phyloP scores from a whole-genome alignment of 1,284 basidiomycete genomes.

The Cryptococcus sp. region DNA sequence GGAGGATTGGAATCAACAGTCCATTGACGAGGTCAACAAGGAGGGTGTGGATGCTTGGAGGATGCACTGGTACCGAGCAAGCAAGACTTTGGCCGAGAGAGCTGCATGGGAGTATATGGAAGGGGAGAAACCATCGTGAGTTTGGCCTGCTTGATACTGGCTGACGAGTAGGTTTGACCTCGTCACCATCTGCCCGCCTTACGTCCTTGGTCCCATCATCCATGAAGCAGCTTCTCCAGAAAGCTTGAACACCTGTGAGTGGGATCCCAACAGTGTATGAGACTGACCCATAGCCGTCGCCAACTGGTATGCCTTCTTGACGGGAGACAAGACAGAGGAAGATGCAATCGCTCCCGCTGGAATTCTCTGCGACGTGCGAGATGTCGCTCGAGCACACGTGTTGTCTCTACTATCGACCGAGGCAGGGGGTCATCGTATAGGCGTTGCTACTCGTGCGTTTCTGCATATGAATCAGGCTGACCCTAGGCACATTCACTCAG shows the following conservation, averaged over 20 bases:
- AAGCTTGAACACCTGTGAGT: slow-evolving; percentile 21
- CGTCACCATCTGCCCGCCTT: slow-evolving; percentile 23
- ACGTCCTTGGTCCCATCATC: slow-evolving; percentile 26
- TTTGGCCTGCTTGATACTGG: not conserved
- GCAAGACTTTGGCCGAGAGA: slow-evolving; percentile 41
- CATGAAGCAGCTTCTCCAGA: slow-evolving; percentile 16
- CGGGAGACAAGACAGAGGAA: slow-evolving; percentile 19
- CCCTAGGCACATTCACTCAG: slow-evolving; percentile 17
- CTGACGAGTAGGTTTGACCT: slow-evolving; percentile 16
- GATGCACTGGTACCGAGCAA: slow-evolving; percentile 38
- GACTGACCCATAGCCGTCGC: slow-evolving; percentile 14
- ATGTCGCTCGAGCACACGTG: slow-evolving; percentile 20
- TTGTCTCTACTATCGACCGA: slow-evolving; percentile 14
- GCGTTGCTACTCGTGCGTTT: slow-evolving; percentile 18
- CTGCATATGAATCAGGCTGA: not conserved
- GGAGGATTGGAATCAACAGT: slow-evolving; percentile 25
- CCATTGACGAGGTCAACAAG: slow-evolving; percentile 21
- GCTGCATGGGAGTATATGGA: slow-evolving; percentile 40
- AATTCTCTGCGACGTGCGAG: slow-evolving; percentile 23
- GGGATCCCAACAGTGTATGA: not conserved
- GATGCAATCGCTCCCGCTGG: slow-evolving; percentile 21
- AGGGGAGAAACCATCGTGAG: slow-evolving; percentile 23
- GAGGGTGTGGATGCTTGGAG: slow-evolving; percentile 22
- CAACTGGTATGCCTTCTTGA: slow-evolving; percentile 21
- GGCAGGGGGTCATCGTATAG: slow-evolving; percentile 20